Evolutionary conservation across 192 early-diverging fungal genomes (phyloP).

Genomic region (Glomus cerebriforme): DNA sequence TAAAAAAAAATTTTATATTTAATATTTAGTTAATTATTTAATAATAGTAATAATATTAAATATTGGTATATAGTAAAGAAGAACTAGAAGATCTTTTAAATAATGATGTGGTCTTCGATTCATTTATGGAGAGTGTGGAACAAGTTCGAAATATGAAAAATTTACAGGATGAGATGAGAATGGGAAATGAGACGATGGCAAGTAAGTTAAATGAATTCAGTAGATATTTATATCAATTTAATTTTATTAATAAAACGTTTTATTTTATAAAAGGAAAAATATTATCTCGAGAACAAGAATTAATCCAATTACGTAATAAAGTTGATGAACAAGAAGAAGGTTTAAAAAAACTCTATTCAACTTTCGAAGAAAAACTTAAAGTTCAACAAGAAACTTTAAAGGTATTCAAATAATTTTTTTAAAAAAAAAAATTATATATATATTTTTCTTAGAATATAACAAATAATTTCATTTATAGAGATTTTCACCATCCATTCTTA

Average conservation of each 20-base stretch:
- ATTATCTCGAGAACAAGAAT: constrained; percentile 23
- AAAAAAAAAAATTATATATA: not conserved
- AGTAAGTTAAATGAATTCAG: constrained; percentile 29
- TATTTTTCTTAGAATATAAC: not conserved
- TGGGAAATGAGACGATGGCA: constrained; percentile 43
- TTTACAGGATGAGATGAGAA: constrained; percentile 41
- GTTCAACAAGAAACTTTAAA: constrained; percentile 20
- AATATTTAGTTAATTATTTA: not conserved
- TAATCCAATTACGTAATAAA: constrained; percentile 13
- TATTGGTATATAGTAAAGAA: constrained; percentile 35
- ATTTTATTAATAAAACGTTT: not conserved
- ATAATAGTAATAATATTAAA: not conserved
- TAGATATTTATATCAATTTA: not conserved
- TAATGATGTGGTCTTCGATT: constrained; percentile 44
- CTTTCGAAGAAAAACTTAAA: constrained; percentile 27
- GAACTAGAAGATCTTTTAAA: constrained; percentile 42
- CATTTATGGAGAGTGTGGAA: constrained; percentile 44
- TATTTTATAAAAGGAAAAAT: constrained; percentile 23
- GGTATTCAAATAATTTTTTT: constrained; percentile 1
- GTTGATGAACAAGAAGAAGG: constrained; percentile 3
- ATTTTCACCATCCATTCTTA: constrained; percentile 39
- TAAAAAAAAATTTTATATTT: constrained; percentile 7
- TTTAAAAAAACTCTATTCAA: not conserved
- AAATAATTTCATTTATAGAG: constrained; percentile 28
- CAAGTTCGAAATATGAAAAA: constrained; percentile 38